Base-by-base conservation (phyloP, 306 rosid species). In the Castanea crenata region DNA sequence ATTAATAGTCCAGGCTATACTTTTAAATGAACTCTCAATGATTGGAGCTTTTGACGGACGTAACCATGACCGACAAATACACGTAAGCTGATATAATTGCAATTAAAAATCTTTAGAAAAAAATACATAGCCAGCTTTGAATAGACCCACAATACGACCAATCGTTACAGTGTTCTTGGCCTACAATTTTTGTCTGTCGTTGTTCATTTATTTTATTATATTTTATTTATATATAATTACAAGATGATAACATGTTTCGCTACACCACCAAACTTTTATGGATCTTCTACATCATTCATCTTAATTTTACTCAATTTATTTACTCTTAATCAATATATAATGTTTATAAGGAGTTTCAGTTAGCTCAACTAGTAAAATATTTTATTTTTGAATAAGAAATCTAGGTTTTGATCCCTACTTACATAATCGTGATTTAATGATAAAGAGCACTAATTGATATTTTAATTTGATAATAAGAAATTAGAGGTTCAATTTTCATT, bases 101-200 rank as follows among this genome's bases (percentile, higher is more conserved):
- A 27, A 65, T 49, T 29, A 55, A 73, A 73, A 67, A 74, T 69
- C 78, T 71, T 82, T 86, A 62, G 63, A 11, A 38, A 38, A 56
- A 90, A 84, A 71, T 86, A 86, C 64, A 74, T 77, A 79, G 88
- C 90, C 90, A 88, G 86, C 87, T 46, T 57, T 75, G 79, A 38
- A 74, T 74, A 15, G 69, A 41, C 70, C 75, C 74, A 35, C 74
- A 55, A 72, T 2, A 67, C 76, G 74, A 56, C 78, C 80, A 83
- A 80, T 78, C 46, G 10, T 49, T 83, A 15, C 73, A 38, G 63
- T 38, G 46, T 77, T 46, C 79, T 76, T 77, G 82, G 75, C 82
- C 91, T 75, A 41, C 77, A 71, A 67, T 18, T 46, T 74, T 18
- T 76, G 62, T 76, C 58, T 71, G 83, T 75, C 77, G 52, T 34